A percentile compares a stretch with the other conserved stretches of the same genome.
Evolutionary conservation across 257 asterid genomes (phyloP).

Genomic region (Lycium barbarum): DNA sequence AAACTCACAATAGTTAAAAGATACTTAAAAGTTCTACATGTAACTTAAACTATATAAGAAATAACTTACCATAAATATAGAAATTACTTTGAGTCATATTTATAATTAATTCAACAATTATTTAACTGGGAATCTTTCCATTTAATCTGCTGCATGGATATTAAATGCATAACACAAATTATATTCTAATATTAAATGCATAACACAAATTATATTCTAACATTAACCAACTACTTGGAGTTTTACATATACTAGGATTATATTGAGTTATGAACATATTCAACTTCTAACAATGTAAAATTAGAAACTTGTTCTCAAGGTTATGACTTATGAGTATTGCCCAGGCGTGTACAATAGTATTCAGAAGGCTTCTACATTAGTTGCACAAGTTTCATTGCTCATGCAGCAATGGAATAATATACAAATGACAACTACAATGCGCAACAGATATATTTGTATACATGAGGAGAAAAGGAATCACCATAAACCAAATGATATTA

Average conservation of each 20-base stretch:
- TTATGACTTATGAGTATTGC: background rate
- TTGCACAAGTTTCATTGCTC: constrained; percentile 14
- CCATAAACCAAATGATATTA: constrained; percentile 37
- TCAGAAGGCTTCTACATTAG: background rate
- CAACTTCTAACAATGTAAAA: background rate
- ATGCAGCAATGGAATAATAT: background rate
- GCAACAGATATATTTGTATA: constrained; percentile 7
- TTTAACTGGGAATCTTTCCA: background rate
- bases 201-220: background rate
- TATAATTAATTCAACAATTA: background rate
- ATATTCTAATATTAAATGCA: background rate
- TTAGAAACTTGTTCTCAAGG: background rate
- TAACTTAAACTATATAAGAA: background rate
- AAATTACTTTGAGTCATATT: background rate
- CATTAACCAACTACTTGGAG: background rate
- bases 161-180: background rate
- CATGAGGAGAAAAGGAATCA: constrained; percentile 12
- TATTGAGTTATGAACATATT: background rate
- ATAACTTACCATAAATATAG: background rate
- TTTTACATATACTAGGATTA: background rate
- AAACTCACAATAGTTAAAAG: background rate
- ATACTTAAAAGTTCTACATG: background rate
- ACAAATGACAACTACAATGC: background rate
- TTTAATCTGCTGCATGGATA: background rate
- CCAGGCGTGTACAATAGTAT: background rate